Evolutionary conservation across 768 basidiomycete species (phyloP).

Genomic region (Kondoa subrosea): DNA sequence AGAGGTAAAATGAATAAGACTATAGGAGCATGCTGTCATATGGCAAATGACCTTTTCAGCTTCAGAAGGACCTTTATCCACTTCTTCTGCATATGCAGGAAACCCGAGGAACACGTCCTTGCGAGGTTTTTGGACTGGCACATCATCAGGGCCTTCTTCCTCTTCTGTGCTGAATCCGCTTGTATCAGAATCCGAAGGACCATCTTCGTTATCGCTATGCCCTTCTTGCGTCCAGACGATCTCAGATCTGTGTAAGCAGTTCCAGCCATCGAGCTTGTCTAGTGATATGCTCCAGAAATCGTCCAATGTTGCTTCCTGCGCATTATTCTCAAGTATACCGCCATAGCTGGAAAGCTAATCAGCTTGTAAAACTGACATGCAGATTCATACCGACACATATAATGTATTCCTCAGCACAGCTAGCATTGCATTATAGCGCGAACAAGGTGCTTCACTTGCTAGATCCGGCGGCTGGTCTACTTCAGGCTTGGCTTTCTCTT

Average conservation of each 20-base stretch:
- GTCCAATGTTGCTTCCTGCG: slow-evolving; percentile 71
- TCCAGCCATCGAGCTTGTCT: slow-evolving; percentile 50
- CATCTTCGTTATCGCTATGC: slow-evolving; percentile 38
- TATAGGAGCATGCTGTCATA: slow-evolving; percentile 9
- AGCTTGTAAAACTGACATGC: background rate
- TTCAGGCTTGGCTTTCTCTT: background rate
- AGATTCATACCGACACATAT: slow-evolving; percentile 39
- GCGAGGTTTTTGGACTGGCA: slow-evolving; percentile 20
- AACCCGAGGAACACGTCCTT: background rate
- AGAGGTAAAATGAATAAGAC: background rate
- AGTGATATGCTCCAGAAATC: slow-evolving; percentile 67
- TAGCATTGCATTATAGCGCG: slow-evolving; percentile 76
- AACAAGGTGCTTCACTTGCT: slow-evolving; percentile 45
- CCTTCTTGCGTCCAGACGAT: slow-evolving; percentile 35
- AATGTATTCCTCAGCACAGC: slow-evolving; percentile 66
- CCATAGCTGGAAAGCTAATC: slow-evolving; percentile 40
- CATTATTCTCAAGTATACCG: slow-evolving; percentile 67
- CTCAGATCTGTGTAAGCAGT: slow-evolving; percentile 37
- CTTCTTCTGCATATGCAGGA: background rate
- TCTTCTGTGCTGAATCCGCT: slow-evolving; percentile 28
- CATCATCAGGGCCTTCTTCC: slow-evolving; percentile 31
- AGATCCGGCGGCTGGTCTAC: slow-evolving; percentile 42
- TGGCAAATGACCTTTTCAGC: slow-evolving; percentile 22
- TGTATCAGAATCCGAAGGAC: slow-evolving; percentile 23
- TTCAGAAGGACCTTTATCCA: slow-evolving; percentile 1